These are phyloP conservation scores for Amaranthus tricolor DNA, from an alignment of 179 eudicot genomes.

Conservation along the genomic window DNA sequence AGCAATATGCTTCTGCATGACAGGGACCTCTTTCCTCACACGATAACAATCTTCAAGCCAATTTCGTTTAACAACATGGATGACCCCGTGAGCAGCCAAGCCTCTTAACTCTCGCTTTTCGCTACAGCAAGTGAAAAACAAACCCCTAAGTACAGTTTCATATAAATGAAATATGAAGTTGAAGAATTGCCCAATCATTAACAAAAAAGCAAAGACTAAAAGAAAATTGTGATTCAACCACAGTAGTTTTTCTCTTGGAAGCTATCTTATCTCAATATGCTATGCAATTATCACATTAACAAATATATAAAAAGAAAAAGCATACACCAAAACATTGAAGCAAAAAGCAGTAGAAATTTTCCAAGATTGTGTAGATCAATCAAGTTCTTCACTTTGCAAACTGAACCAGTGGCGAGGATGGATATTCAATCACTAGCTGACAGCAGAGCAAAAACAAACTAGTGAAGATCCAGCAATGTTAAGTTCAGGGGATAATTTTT, in stretches of 20 bases:
- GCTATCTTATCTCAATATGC: background rate
- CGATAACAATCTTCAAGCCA: constrained; percentile 95
- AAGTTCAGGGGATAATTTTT: background rate
- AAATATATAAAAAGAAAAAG: background rate
- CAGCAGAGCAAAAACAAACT: background rate
- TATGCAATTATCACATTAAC: background rate
- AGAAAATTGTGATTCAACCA: background rate
- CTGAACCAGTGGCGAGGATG: background rate
- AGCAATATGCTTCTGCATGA: constrained; percentile 73
- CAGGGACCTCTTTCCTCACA: constrained; percentile 80
- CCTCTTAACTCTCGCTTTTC: constrained; percentile 79
- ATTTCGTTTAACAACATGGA: constrained; percentile 51
- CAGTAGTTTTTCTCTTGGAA: background rate
- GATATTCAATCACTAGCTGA: background rate
- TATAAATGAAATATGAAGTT: background rate
- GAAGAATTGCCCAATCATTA: background rate
- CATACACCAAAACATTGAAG: background rate
- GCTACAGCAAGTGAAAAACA: constrained; percentile 30
- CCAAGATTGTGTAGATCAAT: constrained; percentile 1
- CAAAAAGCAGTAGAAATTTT: background rate
- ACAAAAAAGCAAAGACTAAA: constrained; percentile 4
- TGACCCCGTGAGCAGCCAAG: constrained; percentile 85
- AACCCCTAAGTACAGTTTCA: constrained; percentile 1
- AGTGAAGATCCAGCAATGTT: background rate
- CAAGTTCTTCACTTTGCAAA: background rate